Base-by-base conservation (phyloP, 768 basidiomycete species). In the Clavaria fumosa region DNA sequence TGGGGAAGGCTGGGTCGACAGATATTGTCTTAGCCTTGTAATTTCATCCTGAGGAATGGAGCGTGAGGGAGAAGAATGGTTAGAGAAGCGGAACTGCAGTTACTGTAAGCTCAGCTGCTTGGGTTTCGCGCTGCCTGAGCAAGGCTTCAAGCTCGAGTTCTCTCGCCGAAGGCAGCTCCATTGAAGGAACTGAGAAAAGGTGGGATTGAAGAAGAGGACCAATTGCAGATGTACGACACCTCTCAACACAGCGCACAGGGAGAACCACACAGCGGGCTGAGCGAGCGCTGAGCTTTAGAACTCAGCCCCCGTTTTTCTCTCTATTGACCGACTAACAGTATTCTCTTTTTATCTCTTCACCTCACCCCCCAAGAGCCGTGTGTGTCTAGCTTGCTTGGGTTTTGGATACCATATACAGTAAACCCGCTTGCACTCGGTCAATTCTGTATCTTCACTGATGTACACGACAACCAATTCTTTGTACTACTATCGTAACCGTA, bases 121-220 rank as follows among this genome's bases (percentile, higher is more conserved):
- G 78, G 39, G 63, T 62, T 56, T 89, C 82, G 51, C 80, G 70
- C 52, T 76, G 68, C 47, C 81, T 66, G n/a, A 88, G 60, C 10
- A 80, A 65, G 20, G 72, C 67, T 57, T 89, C 86, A 28, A 89
- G 74, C 54, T 86, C 81, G 43, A 84, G 63, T 58, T 88, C 82
- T 54, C 84, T 68, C 37, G 72, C 58, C 31, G 76, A 69, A 15
- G 84, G 85, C 23, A 83, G 58, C 43, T 74, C 70, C 79, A 83
- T 82, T 52, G 42, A 31, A 30, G 46, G 43, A 38, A 40, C 32
- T 28, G 21, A 38, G 17, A 5, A 34, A 35, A 34, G 18, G 41
- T 19, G 15, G 24, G 17, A 31, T 15, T 33, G 37, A 34, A 27
- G 15, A 19, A 32, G 19, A 22, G 24, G 15, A 33, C 28, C 9